Evolutionary conservation across 2,329 filamentous ascomycete genomes (phyloP), one percentile per base, ranked within the genome.

Genomic region (Aspergillus chevalieri): DNA sequence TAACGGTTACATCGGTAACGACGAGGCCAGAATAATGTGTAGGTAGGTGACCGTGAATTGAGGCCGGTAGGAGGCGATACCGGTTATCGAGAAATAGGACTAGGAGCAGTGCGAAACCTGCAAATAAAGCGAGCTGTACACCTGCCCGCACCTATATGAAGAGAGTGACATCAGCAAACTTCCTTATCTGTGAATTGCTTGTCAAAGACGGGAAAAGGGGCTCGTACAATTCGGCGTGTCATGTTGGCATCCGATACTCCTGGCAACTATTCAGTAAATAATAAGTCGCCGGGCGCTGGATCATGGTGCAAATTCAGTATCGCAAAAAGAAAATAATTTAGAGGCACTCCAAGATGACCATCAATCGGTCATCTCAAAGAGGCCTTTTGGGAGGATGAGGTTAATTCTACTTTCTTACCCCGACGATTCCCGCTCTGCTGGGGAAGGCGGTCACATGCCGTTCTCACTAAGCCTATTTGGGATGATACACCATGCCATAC

Each of bases 21-120:
- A 95, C 84, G 52, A 86, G 80, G 55, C 90, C 90, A 41, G 87
- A 82, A 64, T 94, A 87, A 70, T 95, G 90, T 53, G 84, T 81
- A 22, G 91, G 91, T 62, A 95, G 83, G 69, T 92, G 88, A 67
- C 83, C 86, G 76, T 96, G 91, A 58, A 96, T 86, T 52, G 86
- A 82, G 62, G 84, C 83, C 39, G 91, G 91, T 33, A 96, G 82
- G 52, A 96, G 86, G 58, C 87, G 82, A 74, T 93, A 95, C 66
- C 86, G 88, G 64, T 85, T 87, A 73, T 96, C 91, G 74, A 95
- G 84, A 68, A 95, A 79, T 69, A 92, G 83, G 57, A 90, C 71
- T 61, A 92, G 71, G 60, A 91, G 65, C 58, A 92, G 75, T 58
- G 86, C 81, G 63, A 89, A 74, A 57, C 80, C 66, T 49, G 81